Evolutionary conservation across 768 basidiomycete genomes (phyloP).

Genomic region (Xanthoconium purpureum): DNA sequence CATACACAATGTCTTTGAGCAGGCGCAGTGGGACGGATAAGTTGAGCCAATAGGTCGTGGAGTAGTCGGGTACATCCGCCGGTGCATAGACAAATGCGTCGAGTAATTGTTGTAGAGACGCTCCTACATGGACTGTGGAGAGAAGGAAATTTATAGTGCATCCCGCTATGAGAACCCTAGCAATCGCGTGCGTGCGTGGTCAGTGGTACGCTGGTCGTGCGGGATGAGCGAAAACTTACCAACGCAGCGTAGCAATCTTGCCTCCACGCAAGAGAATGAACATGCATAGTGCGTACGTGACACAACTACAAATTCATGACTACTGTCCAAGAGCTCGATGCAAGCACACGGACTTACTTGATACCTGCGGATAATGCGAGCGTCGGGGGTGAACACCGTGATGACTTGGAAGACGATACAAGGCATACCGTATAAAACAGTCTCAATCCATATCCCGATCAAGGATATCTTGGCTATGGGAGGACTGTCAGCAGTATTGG

Average conservation of each 20-base stretch:
- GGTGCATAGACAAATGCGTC: not conserved
- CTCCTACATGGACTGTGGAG: not conserved
- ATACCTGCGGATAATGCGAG: not conserved
- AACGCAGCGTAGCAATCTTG: not conserved
- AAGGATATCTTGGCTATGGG: too few species aligned
- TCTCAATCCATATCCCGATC: too few species aligned
- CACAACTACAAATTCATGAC: not conserved
- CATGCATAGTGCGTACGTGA: not conserved
- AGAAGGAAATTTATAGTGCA: not conserved
- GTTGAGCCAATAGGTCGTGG: constrained; percentile 2
- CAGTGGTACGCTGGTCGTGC: not conserved
- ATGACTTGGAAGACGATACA: too few species aligned
- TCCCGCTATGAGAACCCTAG: not conserved
- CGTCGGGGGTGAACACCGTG: too few species aligned
- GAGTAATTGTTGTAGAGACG: constrained; percentile 1
- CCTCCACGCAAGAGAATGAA: not conserved
- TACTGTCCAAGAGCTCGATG: not conserved
- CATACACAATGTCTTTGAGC: not conserved
- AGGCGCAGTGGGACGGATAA: not conserved
- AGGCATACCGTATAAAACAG: too few species aligned
- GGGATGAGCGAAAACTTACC: not conserved
- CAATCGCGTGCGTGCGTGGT: too few species aligned
- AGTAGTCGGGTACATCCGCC: not conserved
- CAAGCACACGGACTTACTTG: not conserved
- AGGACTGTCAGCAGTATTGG: too few species aligned